Conservation (phyloP, 164 flowering plant genomes). For the Paratinospora sagittata region DNA sequence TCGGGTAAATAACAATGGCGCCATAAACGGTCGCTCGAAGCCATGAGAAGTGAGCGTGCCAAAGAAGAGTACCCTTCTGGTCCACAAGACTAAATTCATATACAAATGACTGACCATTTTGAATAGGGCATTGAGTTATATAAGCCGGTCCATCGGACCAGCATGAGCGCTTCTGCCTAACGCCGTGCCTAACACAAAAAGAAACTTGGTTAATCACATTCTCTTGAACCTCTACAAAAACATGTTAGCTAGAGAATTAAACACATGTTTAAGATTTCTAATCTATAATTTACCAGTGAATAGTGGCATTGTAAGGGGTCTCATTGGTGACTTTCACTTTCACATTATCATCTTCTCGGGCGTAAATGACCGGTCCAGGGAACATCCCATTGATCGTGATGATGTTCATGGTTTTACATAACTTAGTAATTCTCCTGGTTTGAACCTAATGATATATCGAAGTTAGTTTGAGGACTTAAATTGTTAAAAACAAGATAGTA, state of each 20-base stretch:
- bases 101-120: slow-evolving; percentile 43
- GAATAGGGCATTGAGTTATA: slow-evolving; percentile 73
- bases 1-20: slow-evolving; percentile 52
- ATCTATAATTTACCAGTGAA: slow-evolving; percentile 58
- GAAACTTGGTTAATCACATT: too few species aligned
- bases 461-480: background rate
- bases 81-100: slow-evolving; percentile 46
- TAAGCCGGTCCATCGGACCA: slow-evolving; percentile 74
- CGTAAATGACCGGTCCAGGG: slow-evolving; percentile 61
- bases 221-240: too few species aligned
- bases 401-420: slow-evolving; percentile 44
- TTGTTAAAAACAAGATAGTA: background rate
- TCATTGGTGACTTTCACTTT: slow-evolving; percentile 49
- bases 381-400: slow-evolving; percentile 50
- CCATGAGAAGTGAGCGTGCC: slow-evolving; percentile 78
- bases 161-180: slow-evolving; percentile 44
- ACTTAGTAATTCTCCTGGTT: slow-evolving; percentile 40
- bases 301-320: slow-evolving; percentile 49
- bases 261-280: too few species aligned
- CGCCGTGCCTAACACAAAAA: slow-evolving; percentile 48
- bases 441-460: slow-evolving; percentile 49
- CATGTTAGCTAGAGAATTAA: too few species aligned
- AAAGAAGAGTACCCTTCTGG: slow-evolving; percentile 62
- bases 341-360: slow-evolving; percentile 58
- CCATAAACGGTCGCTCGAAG: slow-evolving; percentile 67